Percentiles rank a stretch among this genome's conserved stretches.
These are phyloP conservation scores for Cystobasidium pallidum DNA, from an alignment of 1,284 basidiomycete species.

Conservation along the genomic window DNA sequence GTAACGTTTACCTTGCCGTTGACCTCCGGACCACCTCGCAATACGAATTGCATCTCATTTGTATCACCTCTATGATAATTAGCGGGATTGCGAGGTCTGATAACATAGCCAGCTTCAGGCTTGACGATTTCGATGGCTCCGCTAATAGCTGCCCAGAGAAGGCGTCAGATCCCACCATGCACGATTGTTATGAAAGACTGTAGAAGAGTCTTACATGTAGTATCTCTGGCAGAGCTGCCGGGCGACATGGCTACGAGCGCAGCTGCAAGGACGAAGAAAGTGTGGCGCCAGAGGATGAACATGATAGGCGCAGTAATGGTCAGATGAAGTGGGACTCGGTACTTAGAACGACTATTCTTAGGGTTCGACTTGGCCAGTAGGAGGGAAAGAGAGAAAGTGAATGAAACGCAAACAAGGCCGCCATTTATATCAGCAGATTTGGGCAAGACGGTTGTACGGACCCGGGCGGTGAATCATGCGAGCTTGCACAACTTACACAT, in stretches of 20 bases:
- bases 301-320: background rate
- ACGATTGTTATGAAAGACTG: background rate
- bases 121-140: constrained; percentile 15
- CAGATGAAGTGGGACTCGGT: too few relatives aligned
- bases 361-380: background rate
- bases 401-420: background rate
- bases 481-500: background rate
- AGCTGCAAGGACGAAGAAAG: background rate
- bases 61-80: constrained; percentile 11
- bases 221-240: background rate
- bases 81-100: background rate
- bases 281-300: background rate
- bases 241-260: background rate
- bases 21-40: background rate
- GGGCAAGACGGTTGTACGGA: background rate
- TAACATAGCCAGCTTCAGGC: constrained; percentile 8
- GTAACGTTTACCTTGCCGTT: constrained; percentile 4
- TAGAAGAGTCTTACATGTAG: background rate
- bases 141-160: background rate
- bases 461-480: background rate
- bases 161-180: background rate
- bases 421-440: background rate
- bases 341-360: too few relatives aligned
- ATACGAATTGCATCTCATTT: background rate
- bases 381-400: background rate